These are phyloP conservation scores for Huntiella bhutanensis DNA, from an alignment of 2,329 filamentous ascomycete genomes.

Conservation along the genomic window DNA sequence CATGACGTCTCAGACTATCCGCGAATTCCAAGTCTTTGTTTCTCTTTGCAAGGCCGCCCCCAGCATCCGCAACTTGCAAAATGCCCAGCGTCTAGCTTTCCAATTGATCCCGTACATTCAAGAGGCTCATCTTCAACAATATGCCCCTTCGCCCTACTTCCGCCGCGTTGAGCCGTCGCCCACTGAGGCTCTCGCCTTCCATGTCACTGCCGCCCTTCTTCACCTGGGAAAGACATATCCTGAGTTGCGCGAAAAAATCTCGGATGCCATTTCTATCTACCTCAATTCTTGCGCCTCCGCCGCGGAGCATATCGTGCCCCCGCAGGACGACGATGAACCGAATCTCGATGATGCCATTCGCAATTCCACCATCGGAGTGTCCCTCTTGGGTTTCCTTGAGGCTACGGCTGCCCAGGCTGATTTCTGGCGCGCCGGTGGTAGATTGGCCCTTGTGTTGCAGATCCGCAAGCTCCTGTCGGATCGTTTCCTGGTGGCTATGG, in stretches of 20 bases:
- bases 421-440: slow-evolving; percentile 64
- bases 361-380: slow-evolving; percentile 60
- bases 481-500: slow-evolving; percentile 65
- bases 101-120: slow-evolving; percentile 73
- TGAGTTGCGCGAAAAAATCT: slow-evolving; percentile 45
- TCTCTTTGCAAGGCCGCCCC: slow-evolving; percentile 83
- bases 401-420: slow-evolving; percentile 58
- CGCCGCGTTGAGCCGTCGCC: slow-evolving; percentile 71
- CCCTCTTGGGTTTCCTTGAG: slow-evolving; percentile 77
- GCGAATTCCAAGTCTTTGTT: slow-evolving; percentile 80
- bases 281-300: slow-evolving; percentile 49
- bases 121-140: slow-evolving; percentile 62
- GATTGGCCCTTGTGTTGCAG: slow-evolving; percentile 52
- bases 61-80: slow-evolving; percentile 47
- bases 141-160: slow-evolving; percentile 65
- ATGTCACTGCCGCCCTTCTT: slow-evolving; percentile 66
- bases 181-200: slow-evolving; percentile 64
- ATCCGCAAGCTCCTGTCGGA: slow-evolving; percentile 63
- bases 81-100: slow-evolving; percentile 58
- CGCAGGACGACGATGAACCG: slow-evolving; percentile 34
- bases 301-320: slow-evolving; percentile 34
- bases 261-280: slow-evolving; percentile 51
- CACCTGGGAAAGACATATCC: slow-evolving; percentile 56
- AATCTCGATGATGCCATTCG: slow-evolving; percentile 47
- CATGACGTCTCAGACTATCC: slow-evolving; percentile 44